These are phyloP conservation scores for Phytophthora syringae DNA, from an alignment of 352 stramenopile genomes.

Conservation along the genomic window DNA sequence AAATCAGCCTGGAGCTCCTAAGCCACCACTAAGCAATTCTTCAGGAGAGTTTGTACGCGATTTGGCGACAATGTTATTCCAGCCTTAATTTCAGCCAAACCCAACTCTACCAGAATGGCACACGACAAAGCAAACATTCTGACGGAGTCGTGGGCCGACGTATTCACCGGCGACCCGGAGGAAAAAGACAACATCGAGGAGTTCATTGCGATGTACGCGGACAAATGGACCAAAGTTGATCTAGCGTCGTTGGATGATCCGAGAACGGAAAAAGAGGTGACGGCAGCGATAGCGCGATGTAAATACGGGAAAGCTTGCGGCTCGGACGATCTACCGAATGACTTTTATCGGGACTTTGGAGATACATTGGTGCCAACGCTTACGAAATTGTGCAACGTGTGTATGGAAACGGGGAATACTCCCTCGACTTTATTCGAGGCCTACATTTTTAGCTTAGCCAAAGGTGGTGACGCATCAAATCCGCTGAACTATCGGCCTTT, in stretches of 20 bases:
- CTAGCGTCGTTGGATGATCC: not conserved
- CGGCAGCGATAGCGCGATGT: not conserved
- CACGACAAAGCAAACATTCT: constrained; percentile 12
- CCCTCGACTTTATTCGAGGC: not conserved
- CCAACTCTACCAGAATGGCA: not conserved
- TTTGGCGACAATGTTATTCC: constrained; percentile 4
- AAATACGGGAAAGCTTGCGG: constrained; percentile 8
- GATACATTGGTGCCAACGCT: not conserved
- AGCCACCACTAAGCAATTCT: constrained; percentile 2
- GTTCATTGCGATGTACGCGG: not conserved
- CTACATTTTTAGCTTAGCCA: constrained; percentile 5
- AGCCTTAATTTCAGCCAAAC: not conserved
- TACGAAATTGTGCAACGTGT: not conserved
- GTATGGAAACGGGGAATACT: not conserved
- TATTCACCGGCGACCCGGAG: not conserved
- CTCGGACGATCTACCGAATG: not conserved
- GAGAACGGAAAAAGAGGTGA: not conserved
- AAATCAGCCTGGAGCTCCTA: not conserved
- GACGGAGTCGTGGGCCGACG: not conserved
- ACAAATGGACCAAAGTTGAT: not conserved
- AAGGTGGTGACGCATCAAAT: constrained; percentile 2
- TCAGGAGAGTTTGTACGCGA: not conserved
- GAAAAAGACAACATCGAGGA: not conserved
- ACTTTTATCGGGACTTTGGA: constrained; percentile 4
- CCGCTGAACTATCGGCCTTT: constrained; percentile 6